Evolutionary conservation across 352 stramenopile genomes (phyloP), one percentile per base, ranked within the genome.

Genomic region (Phytophthora kernoviae): DNA sequence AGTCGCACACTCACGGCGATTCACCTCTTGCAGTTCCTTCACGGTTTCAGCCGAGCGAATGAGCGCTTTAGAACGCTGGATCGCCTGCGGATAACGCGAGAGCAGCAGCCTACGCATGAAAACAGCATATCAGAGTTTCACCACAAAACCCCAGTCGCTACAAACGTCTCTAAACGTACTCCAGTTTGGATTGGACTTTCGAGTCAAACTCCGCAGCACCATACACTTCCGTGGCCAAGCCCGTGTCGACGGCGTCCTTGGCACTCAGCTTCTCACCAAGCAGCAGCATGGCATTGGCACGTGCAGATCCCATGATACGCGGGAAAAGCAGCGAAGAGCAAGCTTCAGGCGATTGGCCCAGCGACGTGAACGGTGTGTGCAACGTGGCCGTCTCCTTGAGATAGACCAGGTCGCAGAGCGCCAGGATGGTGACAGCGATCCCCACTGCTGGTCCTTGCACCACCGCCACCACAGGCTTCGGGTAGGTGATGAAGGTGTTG

Each of bases 371-470:
- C 15, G 91, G 94, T 30, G 91, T 97, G 71, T 95, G 91, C 71
- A 98, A 94, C 20, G 87, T 97, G 14, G 88, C 83, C 2, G 65
- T 81, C 39, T 93, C 77, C n/a, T 83, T 88, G 43, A 89, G 83
- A 66, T 97, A 97, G 33, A 97, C 87, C 5, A 97, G 54, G 62
- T 98, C 94, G 41, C 87, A 96, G 39, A 97, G 85, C 11, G 74
- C 79, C 10, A 98, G 74, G 14, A 96, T 72, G 9, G 91, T 98
- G 17, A 94, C 88, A 5, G 80, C 83, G 45, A 98, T 96, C 40
- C 94, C 94, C 22, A 98, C 80, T 0, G 91, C 91, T 0, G 91
- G 91, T 2, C 90, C 94, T 52, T 98, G 92, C 8, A 98, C 94
- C 7, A 87, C 87, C 0, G 87, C 88, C 9, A 96, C 83, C 11